Evolutionary conservation across 1,284 basidiomycete species (phyloP), one percentile per base, ranked within the genome.

Genomic region (Sporisorium graminicola): DNA sequence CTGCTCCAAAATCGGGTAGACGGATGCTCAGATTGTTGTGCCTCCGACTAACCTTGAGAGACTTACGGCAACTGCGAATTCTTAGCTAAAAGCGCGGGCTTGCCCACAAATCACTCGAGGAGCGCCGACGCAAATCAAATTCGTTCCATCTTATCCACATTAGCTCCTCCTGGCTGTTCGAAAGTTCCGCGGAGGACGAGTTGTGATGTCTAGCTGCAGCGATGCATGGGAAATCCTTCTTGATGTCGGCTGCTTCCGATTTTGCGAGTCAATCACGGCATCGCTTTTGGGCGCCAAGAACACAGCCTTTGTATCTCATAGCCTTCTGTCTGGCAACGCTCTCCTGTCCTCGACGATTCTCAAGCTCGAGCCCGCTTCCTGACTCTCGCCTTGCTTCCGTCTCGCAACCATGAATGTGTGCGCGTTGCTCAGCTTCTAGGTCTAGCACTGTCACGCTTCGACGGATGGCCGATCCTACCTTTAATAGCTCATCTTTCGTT

Each of bases 181-280:
- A 1, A 5, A 4, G 37, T 40, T 40, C 37, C 37, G 37, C 37
- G 37, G 37, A 40, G 37, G 16, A 40, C 6, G 35, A 9, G 10
- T 31, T 33, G 35, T 37, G 35, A 37, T 37, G 6, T 33, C 14
- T 13, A 27, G 47, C 27, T 49, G 47, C 24, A 26, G 22, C 14
- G 44, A 22, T 49, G 47, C 24, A 26, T 13, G 18, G 4, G 44
- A n/a, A 22, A 46, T 24, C 44, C 53, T 54, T 50, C 26, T 35
- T 33, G 31, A 51, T 46, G 37, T 42, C 49, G 31, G 55, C 24
- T 37, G 22, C 49, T 53, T 31, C 49, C 62, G 55, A 56, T 29
- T 43, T 65, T 8, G 22, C 5, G 26, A 46, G 14, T 3, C 22
- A 46, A 5, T 14, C 22, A 46, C 10, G 12, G 44, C 44, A 46